Evolutionary conservation across 352 stramenopile species (phyloP).

Genomic region (Hyaloperonospora arabidopsidis): DNA sequence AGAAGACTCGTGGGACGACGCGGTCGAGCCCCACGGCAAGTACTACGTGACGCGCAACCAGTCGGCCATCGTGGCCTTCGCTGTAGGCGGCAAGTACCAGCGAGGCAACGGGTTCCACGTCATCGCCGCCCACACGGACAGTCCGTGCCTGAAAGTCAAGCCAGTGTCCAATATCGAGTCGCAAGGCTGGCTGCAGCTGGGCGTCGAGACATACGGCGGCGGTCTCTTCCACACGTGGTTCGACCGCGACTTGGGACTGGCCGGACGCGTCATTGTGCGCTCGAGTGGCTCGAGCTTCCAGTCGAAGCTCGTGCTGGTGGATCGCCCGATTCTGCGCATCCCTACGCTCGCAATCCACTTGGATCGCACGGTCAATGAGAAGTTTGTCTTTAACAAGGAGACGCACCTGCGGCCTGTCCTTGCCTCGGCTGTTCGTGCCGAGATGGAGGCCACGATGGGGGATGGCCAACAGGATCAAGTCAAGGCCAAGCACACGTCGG

Average conservation of each 20-base stretch:
- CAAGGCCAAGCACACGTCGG: slow-evolving; percentile 85
- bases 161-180: slow-evolving; percentile 87
- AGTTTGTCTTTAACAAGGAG: slow-evolving; percentile 95
- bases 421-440: slow-evolving; percentile 64
- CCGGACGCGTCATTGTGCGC: slow-evolving; percentile 88
- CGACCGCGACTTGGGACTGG: slow-evolving; percentile 92
- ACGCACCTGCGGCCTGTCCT: slow-evolving; percentile 93
- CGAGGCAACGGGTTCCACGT: slow-evolving; percentile 92
- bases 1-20: slow-evolving; percentile 57
- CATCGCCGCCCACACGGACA: slow-evolving; percentile 95
- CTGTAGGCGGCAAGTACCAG: slow-evolving; percentile 88
- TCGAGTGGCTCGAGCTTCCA: slow-evolving; percentile 63
- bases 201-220: slow-evolving; percentile 81
- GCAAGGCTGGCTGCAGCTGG: slow-evolving; percentile 76
- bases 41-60: slow-evolving; percentile 98
- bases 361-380: slow-evolving; percentile 79
- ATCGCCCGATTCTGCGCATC: slow-evolving; percentile 92
- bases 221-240: slow-evolving; percentile 98
- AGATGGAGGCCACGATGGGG: slow-evolving; percentile 71
- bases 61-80: slow-evolving; percentile 93
- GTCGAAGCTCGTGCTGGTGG: slow-evolving; percentile 87
- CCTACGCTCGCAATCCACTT: slow-evolving; percentile 97
- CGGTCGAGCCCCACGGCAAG: slow-evolving; percentile 80
- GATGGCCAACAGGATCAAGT: slow-evolving; percentile 35
- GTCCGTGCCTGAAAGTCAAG: slow-evolving; percentile 93